Evolutionary conservation across 495 filamentous ascomycete genomes (phyloP).

Genomic region (Talaromyces stipitatus): DNA sequence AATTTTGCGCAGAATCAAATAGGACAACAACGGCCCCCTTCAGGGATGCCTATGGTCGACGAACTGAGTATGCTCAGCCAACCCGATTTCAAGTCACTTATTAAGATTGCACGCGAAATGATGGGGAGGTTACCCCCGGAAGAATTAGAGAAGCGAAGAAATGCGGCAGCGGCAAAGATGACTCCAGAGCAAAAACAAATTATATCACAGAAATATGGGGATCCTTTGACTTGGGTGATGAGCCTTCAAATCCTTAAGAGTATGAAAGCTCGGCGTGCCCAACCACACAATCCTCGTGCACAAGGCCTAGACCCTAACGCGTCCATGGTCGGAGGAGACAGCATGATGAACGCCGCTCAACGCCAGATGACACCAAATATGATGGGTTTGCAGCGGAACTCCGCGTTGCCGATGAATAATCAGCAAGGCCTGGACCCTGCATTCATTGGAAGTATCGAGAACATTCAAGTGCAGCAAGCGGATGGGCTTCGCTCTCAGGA

Average conservation of each 20-base stretch:
- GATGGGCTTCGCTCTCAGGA: constrained; percentile 56
- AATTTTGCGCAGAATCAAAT: constrained; percentile 18
- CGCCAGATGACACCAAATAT: constrained; percentile 35
- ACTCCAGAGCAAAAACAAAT: constrained; percentile 35
- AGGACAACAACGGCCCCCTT: constrained; percentile 27
- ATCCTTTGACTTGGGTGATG: constrained; percentile 43
- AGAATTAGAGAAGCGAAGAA: constrained; percentile 37
- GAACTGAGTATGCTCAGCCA: constrained; percentile 28
- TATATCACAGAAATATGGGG: constrained; percentile 28
- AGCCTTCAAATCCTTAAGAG: constrained; percentile 33
- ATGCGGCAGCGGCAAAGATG: constrained; percentile 32
- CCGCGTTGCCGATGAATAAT: constrained; percentile 23
- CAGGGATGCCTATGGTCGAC: constrained; percentile 21
- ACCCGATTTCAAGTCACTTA: constrained; percentile 38
- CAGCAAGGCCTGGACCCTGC: constrained; percentile 38
- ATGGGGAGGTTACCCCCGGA: constrained; percentile 29
- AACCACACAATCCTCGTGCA: constrained; percentile 26
- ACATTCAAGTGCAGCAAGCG: constrained; percentile 53
- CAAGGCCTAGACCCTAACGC: constrained; percentile 24
- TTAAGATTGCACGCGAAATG: constrained; percentile 32
- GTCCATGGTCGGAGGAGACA: constrained; percentile 23
- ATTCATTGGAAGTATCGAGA: constrained; percentile 45
- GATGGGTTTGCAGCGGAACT: constrained; percentile 37
- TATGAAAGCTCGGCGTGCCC: constrained; percentile 18
- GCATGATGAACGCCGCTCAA: constrained; percentile 34